Conservation (phyloP, 2,329 filamentous ascomycete species). For the Calonectria henricotiae region DNA sequence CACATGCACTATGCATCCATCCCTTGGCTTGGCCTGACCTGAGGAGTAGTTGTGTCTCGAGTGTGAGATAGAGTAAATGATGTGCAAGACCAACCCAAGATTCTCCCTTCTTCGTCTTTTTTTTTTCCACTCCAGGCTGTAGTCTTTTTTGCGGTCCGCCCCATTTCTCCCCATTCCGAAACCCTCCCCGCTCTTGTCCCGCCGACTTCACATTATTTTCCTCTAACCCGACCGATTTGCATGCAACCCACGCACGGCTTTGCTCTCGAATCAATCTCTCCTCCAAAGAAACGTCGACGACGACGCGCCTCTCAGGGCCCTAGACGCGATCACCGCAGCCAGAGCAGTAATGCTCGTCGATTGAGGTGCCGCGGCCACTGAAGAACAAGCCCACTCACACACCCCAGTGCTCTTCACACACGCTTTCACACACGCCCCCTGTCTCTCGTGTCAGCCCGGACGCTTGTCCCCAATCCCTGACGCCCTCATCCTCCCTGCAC, state of each 20-base stretch:
- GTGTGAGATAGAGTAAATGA: constrained; percentile 25
- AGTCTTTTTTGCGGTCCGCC: constrained; percentile 12
- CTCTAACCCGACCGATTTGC: constrained; percentile 11
- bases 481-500: constrained; percentile 50
- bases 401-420: constrained; percentile 14
- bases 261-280: constrained; percentile 3
- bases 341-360: constrained; percentile 20
- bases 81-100: constrained; percentile 15
- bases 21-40: constrained; percentile 27
- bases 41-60: background rate
- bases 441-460: constrained; percentile 55
- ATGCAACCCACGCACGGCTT: constrained; percentile 11
- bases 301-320: background rate
- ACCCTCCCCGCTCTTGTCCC: constrained; percentile 24
- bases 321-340: constrained; percentile 26
- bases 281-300: background rate
- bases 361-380: constrained; percentile 12
- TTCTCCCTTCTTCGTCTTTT: constrained; percentile 16
- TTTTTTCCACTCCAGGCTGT: constrained; percentile 16
- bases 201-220: constrained; percentile 7
- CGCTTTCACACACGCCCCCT: constrained; percentile 28
- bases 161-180: constrained; percentile 31
- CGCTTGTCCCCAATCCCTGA: constrained; percentile 55
- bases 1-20: constrained; percentile 23
- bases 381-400: constrained; percentile 29